These are phyloP conservation scores for Salix dunnii DNA, from an alignment of 345 rosid species.

Conservation along the genomic window DNA sequence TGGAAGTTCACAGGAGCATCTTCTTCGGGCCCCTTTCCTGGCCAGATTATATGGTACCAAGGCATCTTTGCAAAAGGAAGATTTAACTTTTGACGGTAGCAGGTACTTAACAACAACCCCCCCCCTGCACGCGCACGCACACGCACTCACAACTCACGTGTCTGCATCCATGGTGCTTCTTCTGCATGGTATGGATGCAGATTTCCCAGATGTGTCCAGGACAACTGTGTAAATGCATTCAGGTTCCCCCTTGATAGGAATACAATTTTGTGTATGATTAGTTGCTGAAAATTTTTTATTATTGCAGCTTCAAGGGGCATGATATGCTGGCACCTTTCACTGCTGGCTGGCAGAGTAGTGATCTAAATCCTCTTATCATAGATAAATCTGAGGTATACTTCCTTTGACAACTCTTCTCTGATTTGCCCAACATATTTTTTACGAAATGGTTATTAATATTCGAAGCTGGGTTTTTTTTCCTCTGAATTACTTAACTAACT, in stretches of 20 bases:
- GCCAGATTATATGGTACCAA: slow-evolving; percentile 52
- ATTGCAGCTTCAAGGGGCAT: slow-evolving; percentile 79
- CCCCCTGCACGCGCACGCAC: background rate
- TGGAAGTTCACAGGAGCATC: slow-evolving; percentile 29
- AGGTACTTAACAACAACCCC: slow-evolving; percentile 28
- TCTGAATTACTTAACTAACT: slow-evolving; percentile 1
- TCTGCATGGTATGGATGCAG: background rate
- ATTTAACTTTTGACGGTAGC: slow-evolving; percentile 19
- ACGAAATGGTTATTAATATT: background rate
- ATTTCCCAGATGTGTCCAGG: background rate
- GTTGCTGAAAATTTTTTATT: slow-evolving; percentile 10
- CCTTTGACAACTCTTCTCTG: background rate
- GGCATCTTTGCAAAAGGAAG: slow-evolving; percentile 54
- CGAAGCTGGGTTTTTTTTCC: background rate
- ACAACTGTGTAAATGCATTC: background rate
- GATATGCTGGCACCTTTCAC: slow-evolving; percentile 99
- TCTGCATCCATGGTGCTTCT: background rate
- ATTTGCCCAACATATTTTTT: background rate
- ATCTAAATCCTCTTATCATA: slow-evolving; percentile 73
- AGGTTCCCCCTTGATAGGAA: background rate
- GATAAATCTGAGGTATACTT: slow-evolving; percentile 70
- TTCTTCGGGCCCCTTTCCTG: slow-evolving; percentile 18
- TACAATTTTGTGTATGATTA: background rate
- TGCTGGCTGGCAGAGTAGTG: slow-evolving; percentile 89
- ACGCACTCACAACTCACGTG: background rate